Evolutionary conservation across 108 stramenopile genomes (phyloP).

Genomic region (Pseudonitzschia multiseries): DNA sequence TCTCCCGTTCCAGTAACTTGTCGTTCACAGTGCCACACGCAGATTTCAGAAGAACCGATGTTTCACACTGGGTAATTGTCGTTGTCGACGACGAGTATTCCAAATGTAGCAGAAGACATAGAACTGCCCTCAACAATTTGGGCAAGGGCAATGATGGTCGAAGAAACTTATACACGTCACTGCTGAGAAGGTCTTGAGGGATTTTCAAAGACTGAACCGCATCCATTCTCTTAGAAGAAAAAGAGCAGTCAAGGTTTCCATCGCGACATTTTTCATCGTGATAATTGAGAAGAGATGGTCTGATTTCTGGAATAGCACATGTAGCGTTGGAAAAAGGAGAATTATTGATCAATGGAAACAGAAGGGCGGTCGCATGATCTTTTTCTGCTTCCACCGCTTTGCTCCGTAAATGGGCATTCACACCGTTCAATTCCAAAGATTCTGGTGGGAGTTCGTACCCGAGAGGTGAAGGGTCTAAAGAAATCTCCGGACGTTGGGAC

Average conservation of each 20-base stretch:
- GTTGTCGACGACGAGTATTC: neutral
- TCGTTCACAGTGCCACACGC: neutral
- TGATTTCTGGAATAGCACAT: neutral
- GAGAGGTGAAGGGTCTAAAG: neutral
- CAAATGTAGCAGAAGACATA: slow-evolving; percentile 1
- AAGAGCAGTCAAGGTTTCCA: no score
- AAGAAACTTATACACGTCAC: neutral
- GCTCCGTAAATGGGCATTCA: neutral
- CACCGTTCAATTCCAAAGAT: neutral
- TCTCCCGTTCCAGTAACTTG: neutral
- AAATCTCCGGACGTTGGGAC: neutral
- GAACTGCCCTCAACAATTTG: neutral
- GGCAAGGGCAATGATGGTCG: neutral
- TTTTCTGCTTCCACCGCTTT: neutral
- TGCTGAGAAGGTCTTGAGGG: neutral
- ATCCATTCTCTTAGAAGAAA: neutral
- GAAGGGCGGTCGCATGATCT: no score
- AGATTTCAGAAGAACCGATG: neutral
- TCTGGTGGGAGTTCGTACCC: neutral
- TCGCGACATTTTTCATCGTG: neutral
- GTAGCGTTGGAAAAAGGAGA: neutral
- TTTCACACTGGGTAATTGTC: neutral
- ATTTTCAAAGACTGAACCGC: neutral
- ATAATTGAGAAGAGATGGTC: neutral
- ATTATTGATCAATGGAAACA: no score